phyloP scores from a whole-genome alignment of 1,139 yeast genomes.

The Debaryomyces sp. region DNA sequence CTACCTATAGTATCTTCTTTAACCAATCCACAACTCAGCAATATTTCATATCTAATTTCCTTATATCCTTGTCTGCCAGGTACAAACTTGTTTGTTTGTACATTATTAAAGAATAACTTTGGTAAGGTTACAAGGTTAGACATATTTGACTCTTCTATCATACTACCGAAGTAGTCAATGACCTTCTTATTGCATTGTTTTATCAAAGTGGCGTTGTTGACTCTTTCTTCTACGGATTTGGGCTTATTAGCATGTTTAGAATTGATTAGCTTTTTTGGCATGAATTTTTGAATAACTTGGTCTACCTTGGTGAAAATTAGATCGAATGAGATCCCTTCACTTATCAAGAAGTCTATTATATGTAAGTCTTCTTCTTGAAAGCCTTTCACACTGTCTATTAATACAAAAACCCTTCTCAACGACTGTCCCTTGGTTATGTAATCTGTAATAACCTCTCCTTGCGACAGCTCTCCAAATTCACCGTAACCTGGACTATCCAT shows the following conservation, averaged over 20 bases:
- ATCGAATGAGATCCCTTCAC: conserved; percentile 68
- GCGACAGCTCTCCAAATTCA: conserved; percentile 55
- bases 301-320: conserved; percentile 78
- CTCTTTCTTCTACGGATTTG: not conserved
- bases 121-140: conserved; percentile 31
- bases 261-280: conserved; percentile 14
- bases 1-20: not conserved
- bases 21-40: conserved; percentile 34
- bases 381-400: conserved; percentile 63
- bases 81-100: conserved; percentile 25
- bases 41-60: conserved; percentile 36
- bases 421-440: conserved; percentile 58
- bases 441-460: conserved; percentile 68
- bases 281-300: conserved; percentile 36
- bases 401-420: conserved; percentile 59
- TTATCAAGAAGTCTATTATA: conserved; percentile 53
- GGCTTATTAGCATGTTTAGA: not conserved
- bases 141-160: conserved; percentile 27
- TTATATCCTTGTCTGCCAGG: conserved; percentile 34
- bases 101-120: conserved; percentile 37
- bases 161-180: conserved; percentile 22
- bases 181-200: conserved; percentile 27
- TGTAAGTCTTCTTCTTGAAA: conserved; percentile 57
- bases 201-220: conserved; percentile 12
- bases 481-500: conserved; percentile 94